These are phyloP conservation scores for Podaxis sp. DNA, from an alignment of 768 basidiomycete species.

Conservation along the genomic window DNA sequence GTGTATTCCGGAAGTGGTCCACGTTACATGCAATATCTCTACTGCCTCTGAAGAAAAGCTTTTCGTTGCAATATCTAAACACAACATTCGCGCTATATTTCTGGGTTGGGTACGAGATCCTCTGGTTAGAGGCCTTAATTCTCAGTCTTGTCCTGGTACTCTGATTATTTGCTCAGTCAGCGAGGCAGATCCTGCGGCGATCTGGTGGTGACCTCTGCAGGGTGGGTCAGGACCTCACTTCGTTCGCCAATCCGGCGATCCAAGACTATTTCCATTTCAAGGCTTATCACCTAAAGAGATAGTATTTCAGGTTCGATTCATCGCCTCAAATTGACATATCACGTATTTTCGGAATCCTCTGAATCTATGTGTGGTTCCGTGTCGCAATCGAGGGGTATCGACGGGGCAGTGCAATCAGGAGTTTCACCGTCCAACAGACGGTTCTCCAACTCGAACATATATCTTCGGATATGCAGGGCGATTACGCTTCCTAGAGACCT, in stretches of 20 bases:
- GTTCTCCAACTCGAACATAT: not conserved
- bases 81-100: too few relatives aligned
- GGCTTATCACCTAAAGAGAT: not conserved
- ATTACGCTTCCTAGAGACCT: not conserved
- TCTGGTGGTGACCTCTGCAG: not conserved
- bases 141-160: not conserved
- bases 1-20: not conserved
- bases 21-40: not conserved
- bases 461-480: not conserved
- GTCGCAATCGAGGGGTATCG: not conserved
- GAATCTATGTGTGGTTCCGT: not conserved
- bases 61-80: not conserved
- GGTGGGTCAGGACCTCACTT: not conserved
- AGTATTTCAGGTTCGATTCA: not conserved
- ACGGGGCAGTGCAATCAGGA: not conserved
- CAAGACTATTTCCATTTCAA: not conserved
- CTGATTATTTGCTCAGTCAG: not conserved
- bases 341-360: not conserved
- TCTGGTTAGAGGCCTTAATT: not conserved
- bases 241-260: not conserved
- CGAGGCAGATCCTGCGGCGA: not conserved
- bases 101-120: too few relatives aligned
- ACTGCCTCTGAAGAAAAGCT: not conserved
- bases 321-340: slow-evolving; percentile 7
- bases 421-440: not conserved